Evolutionary conservation across 768 basidiomycete genomes (phyloP), one percentile per base, ranked within the genome.

Genomic region (Sporobolomyces phaffii): DNA sequence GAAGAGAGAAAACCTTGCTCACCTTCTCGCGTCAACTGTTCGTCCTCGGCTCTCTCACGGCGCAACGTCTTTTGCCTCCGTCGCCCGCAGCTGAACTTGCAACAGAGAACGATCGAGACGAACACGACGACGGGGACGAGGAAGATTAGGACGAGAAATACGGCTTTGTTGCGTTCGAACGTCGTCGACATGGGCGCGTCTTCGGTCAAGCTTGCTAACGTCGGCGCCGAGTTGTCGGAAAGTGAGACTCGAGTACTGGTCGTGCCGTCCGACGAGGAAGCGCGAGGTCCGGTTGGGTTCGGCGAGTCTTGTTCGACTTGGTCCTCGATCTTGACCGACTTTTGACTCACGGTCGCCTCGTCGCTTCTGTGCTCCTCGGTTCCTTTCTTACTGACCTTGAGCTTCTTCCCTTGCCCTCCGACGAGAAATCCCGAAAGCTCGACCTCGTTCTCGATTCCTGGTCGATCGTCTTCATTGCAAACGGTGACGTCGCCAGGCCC

Each of bases 401-500:
- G 26, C 41, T 29, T 44, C 28, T 10, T 13, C n/a, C n/a, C n/a
- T 4, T 13, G 13, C 24, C 34, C 28, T 7, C 31, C 54, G 33
- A 57, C 28, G 24, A 57, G 41, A 29, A 44, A 57, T 5, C 54
- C 54, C 17, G 41, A 14, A 3, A 57, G 14, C 31, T 44, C 20
- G 40, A 57, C 40, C 22, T n/a, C 13, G 15, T 44, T 28, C 22
- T 48, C 45, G 29, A 66, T 24, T 2, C 2, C 7, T 0, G 65
- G 65, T n/a, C n/a, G 33, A n/a, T 33, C 22, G 1, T 60, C 44
- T 28, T 66, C 58, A 34, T 36, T 49, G 52, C 65, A 60, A 24
- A 66, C 59, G 20, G 65, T 66, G 7, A 66, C 51, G 29, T 53
- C 59, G 13, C n/a, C 65, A 2, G 65, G 65, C 0, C 65, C 65